phyloP scores from a whole-genome alignment of 768 basidiomycete genomes.

The Kwoniella europaea region DNA sequence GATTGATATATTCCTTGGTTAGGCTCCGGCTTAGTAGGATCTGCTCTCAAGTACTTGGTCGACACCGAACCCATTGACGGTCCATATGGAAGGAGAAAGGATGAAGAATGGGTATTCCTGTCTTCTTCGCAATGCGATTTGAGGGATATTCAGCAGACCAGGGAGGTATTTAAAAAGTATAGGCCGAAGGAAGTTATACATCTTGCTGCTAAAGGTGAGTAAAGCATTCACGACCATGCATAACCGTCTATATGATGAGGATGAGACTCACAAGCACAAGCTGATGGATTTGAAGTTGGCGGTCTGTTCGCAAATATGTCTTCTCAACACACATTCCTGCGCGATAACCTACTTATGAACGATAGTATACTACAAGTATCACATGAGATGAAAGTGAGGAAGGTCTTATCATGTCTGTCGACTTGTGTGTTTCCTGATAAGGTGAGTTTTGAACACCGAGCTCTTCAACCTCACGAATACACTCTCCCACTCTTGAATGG shows the following conservation, averaged over 20 bases:
- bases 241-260: neutral
- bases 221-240: neutral
- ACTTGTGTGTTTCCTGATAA: constrained; percentile 98
- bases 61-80: constrained; percentile 78
- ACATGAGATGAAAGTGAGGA: constrained; percentile 67
- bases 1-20: neutral
- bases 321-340: constrained; percentile 90
- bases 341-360: constrained; percentile 94
- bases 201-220: constrained; percentile 82
- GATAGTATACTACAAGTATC: constrained; percentile 85
- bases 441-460: constrained; percentile 25
- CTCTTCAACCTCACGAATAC: neutral
- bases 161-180: constrained; percentile 81
- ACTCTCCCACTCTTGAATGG: too few species aligned
- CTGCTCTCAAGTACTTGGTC: constrained; percentile 77
- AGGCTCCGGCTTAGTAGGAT: constrained; percentile 77
- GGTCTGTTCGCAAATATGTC: constrained; percentile 96
- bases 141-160: constrained; percentile 73
- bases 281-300: constrained; percentile 68
- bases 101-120: constrained; percentile 86
- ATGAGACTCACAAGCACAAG: neutral
- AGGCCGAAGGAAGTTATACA: constrained; percentile 96
- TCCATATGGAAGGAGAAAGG: constrained; percentile 72
- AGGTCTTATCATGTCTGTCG: constrained; percentile 92
- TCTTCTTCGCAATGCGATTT: constrained; percentile 81